phyloP scores from a whole-genome alignment of 495 filamentous ascomycete species.

The Tuber borchii region DNA sequence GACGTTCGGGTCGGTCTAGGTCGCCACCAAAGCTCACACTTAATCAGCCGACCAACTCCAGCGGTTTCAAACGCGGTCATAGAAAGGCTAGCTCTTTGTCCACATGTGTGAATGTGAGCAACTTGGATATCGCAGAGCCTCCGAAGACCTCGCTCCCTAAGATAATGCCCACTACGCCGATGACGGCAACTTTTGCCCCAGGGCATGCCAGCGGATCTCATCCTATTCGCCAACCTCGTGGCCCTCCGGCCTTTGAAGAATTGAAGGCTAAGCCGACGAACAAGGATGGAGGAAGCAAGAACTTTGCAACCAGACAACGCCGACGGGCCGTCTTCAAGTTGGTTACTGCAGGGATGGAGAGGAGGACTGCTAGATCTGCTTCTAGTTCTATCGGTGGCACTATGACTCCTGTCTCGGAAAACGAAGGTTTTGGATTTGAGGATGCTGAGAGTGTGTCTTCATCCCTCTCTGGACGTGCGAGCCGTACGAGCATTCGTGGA shows the following conservation, averaged over 20 bases:
- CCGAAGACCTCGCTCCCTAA: slow-evolving; percentile 64
- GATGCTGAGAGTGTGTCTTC: slow-evolving; percentile 80
- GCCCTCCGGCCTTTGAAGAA: slow-evolving; percentile 87
- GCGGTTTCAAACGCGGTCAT: slow-evolving; percentile 81
- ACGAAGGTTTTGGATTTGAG: slow-evolving; percentile 68
- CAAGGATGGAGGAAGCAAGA: slow-evolving; percentile 95
- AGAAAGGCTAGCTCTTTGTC: slow-evolving; percentile 81
- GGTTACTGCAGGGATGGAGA: slow-evolving; percentile 81
- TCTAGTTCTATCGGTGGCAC: slow-evolving; percentile 60
- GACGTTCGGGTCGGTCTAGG: slow-evolving; percentile 43
- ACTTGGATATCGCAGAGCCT: slow-evolving; percentile 52
- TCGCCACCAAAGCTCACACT: slow-evolving; percentile 52
- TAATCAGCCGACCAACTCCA: slow-evolving; percentile 42
- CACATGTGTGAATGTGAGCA: slow-evolving; percentile 54
- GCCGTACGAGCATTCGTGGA: slow-evolving; percentile 75
- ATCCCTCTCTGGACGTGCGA: slow-evolving; percentile 70
- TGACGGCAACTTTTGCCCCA: slow-evolving; percentile 83
- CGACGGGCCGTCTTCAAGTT: slow-evolving; percentile 86
- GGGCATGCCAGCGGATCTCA: slow-evolving; percentile 92
- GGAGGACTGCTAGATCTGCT: slow-evolving; percentile 60
- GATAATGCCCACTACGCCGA: slow-evolving; percentile 71
- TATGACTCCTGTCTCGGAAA: slow-evolving; percentile 82
- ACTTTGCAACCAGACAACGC: slow-evolving; percentile 89
- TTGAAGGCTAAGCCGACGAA: slow-evolving; percentile 82
- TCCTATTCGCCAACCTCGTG: slow-evolving; percentile 85